Base-by-base conservation (phyloP, 345 rosid species). In the Eucalyptus polybractea region DNA sequence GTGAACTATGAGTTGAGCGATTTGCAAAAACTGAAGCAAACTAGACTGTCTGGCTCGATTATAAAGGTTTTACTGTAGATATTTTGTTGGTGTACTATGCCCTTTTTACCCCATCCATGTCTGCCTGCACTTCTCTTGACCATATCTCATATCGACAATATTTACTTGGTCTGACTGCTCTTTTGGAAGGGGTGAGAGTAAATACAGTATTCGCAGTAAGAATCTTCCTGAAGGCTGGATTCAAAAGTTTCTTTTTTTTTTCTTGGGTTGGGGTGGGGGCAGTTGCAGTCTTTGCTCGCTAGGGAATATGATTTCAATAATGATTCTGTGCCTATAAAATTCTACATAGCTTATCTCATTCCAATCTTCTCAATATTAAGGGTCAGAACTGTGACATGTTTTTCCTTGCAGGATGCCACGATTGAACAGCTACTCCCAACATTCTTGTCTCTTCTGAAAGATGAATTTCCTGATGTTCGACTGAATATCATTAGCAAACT, bases 391-490 rank as follows among this genome's bases (percentile, higher is more conserved):
- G 45, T 72, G 2, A 8, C 80, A 3, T 16, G 80, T 69, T 69
- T 69, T 72, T 72, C 27, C 83, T 50, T 67, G 54, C 81, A 97
- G 99, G 99, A 95, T 90, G 98, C 98, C 89, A 96, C 99, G 27
- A 94, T 96, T 44, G 96, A 96, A 93, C 99, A 97, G 91, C 97
- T 97, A 89, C 96, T 97, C 90, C 99, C 99, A 21, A 96, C 97
- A 89, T 97, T 96, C 92, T 97, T 97, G 42, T 96, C 99, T 47
- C 98, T 97, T 76, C 92, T 97, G 94, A 97, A 96, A 93, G 99
- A 97, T 92, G 99, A 97, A 89, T 96, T 96, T 93, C 97, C 99
- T 80, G 99, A 97, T 91, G 99, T 97, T 89, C 97, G 99, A 44
- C 95, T 97, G 83, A 97, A 96, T 91, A 96, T 97, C 54, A 97